Evolutionary conservation across 2,329 filamentous ascomycete species (phyloP).

Genomic region (Colletotrichum higginsianum): DNA sequence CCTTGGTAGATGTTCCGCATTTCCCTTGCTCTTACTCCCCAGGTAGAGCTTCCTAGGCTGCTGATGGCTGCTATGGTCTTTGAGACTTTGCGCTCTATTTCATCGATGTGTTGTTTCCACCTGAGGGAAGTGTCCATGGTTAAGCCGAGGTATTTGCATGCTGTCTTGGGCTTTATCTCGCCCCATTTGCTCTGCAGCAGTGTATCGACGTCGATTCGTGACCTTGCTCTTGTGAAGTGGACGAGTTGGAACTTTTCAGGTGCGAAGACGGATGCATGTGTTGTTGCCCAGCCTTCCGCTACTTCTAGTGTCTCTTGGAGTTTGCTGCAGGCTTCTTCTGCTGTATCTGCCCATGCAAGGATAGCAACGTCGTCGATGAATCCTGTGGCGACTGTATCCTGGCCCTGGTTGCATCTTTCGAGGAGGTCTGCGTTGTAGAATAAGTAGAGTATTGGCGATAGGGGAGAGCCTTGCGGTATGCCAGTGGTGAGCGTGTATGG

Average conservation of each 20-base stretch:
- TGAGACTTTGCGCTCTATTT: slow-evolving; percentile 44
- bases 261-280: slow-evolving; percentile 30
- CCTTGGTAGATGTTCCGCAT: slow-evolving; percentile 48
- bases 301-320: slow-evolving; percentile 31
- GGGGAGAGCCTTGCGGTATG: slow-evolving; percentile 46
- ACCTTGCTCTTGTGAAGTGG: slow-evolving; percentile 43
- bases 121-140: slow-evolving; percentile 45
- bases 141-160: slow-evolving; percentile 46
- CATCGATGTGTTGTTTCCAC: slow-evolving; percentile 45
- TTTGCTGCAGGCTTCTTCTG: slow-evolving; percentile 42
- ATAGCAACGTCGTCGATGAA: slow-evolving; percentile 41
- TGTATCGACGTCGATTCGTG: slow-evolving; percentile 40
- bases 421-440: slow-evolving; percentile 49
- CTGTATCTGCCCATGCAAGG: slow-evolving; percentile 38
- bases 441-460: slow-evolving; percentile 48
- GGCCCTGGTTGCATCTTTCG: slow-evolving; percentile 34
- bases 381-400: slow-evolving; percentile 33
- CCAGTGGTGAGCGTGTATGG: slow-evolving; percentile 37
- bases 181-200: slow-evolving; percentile 35
- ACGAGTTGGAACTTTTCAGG: slow-evolving; percentile 46
- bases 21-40: slow-evolving; percentile 45
- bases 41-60: slow-evolving; percentile 46
- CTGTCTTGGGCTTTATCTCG: slow-evolving; percentile 22
- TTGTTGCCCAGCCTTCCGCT: too few relatives aligned
- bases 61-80: slow-evolving; percentile 46